Percentiles rank a stretch among this genome's conserved stretches.
These are phyloP conservation scores for Xylaria sp. DNA, from an alignment of 2,329 filamentous ascomycete species.

Conservation along the genomic window DNA sequence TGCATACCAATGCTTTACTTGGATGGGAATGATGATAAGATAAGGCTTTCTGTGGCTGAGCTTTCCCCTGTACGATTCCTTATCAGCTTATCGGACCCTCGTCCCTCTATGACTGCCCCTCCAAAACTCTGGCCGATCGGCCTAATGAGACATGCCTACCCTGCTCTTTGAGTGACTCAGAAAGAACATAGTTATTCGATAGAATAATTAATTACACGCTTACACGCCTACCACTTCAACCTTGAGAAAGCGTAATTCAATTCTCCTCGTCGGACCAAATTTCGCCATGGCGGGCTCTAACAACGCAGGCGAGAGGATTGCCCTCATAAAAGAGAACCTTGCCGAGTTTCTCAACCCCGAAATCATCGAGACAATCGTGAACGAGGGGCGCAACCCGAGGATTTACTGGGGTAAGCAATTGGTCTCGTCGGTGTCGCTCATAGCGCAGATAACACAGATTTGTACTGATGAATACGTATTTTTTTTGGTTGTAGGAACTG, in stretches of 20 bases:
- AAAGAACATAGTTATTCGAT: neutral
- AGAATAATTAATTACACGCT: neutral
- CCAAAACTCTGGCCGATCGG: constrained; percentile 18
- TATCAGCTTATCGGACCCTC: constrained; percentile 19
- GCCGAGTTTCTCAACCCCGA: constrained; percentile 85
- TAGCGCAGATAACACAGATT: neutral
- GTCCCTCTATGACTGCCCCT: constrained; percentile 10
- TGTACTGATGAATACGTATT: constrained; percentile 29
- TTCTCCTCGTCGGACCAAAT: neutral
- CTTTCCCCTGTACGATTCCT: neutral
- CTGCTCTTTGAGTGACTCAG: constrained; percentile 6
- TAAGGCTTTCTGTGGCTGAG: neutral
- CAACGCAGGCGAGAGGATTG: constrained; percentile 69
- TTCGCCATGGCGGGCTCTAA: constrained; percentile 46
- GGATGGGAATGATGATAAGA: neutral
- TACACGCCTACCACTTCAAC: neutral
- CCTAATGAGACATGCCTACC: neutral
- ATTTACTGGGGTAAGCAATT: constrained; percentile 82
- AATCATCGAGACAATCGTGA: constrained; percentile 79
- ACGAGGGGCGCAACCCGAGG: constrained; percentile 75
- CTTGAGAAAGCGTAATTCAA: too few relatives aligned
- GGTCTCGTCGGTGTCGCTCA: neutral
- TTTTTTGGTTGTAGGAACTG: constrained; percentile 61
- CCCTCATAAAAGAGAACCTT: constrained; percentile 82
- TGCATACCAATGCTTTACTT: too few relatives aligned